Evolutionary conservation across 768 basidiomycete genomes (phyloP).

Genomic region (Panaeolus papilionaceus): DNA sequence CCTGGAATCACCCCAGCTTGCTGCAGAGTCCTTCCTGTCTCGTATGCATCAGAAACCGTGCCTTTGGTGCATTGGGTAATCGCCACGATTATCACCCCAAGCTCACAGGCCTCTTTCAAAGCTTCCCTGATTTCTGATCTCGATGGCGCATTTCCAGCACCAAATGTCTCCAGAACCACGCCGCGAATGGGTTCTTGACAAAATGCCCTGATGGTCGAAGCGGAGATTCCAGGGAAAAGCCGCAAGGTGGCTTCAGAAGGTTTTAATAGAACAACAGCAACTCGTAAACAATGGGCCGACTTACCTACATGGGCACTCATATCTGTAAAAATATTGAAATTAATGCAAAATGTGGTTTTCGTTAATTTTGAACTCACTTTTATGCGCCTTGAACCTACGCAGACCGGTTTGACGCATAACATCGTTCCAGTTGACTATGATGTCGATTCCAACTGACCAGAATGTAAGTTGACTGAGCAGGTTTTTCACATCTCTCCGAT

Average conservation of each 20-base stretch:
- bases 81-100: conserved; percentile 88
- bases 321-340: conserved; percentile 44
- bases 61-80: conserved; percentile 92
- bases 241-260: conserved; percentile 71
- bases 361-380: conserved; percentile 49
- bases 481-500: neutral
- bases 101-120: conserved; percentile 80
- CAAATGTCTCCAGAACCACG: conserved; percentile 90
- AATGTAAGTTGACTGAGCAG: conserved; percentile 19
- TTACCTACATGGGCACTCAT: conserved; percentile 84
- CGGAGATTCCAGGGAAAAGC: conserved; percentile 87
- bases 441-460: conserved; percentile 82
- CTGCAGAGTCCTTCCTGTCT: conserved; percentile 74
- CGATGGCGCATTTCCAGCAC: conserved; percentile 92
- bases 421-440: conserved; percentile 87
- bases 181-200: conserved; percentile 77
- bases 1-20: conserved; percentile 84
- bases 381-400: conserved; percentile 82
- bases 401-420: conserved; percentile 84
- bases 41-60: conserved; percentile 83
- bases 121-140: conserved; percentile 76
- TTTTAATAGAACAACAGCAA: conserved; percentile 15
- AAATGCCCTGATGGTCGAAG: conserved; percentile 76
- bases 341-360: neutral
- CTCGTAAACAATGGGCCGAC: conserved; percentile 29